phyloP scores from a whole-genome alignment of 306 rosid species.

The Fragaria iinumae region DNA sequence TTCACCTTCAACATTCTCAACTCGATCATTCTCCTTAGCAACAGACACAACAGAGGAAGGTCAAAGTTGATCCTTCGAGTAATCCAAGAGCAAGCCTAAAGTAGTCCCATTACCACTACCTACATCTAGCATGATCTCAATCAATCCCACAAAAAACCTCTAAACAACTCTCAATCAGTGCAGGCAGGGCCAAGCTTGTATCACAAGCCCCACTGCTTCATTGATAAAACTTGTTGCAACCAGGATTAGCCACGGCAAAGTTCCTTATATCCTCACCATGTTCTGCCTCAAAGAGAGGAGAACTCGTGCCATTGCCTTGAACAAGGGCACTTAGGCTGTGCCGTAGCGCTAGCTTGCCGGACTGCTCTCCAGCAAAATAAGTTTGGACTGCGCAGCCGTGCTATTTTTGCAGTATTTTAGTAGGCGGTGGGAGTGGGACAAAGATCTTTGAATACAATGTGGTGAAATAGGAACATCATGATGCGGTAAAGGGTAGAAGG shows the following conservation, averaged over 20 bases:
- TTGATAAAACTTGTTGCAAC: constrained; percentile 40
- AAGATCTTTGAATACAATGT: constrained; percentile 20
- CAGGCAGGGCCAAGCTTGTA: constrained; percentile 34
- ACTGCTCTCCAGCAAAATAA: constrained; percentile 21
- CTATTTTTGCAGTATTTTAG: constrained; percentile 11
- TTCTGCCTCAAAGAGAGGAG: constrained; percentile 30
- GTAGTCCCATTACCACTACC: constrained; percentile 72
- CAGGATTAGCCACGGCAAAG: constrained; percentile 29
- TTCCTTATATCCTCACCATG: constrained; percentile 57
- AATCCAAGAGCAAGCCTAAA: constrained; percentile 42
- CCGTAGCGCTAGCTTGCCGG: constrained; percentile 23
- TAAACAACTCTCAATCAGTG: constrained; percentile 31
- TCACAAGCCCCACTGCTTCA: constrained; percentile 61
- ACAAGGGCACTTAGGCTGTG: constrained; percentile 20
- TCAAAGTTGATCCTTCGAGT: constrained; percentile 56
- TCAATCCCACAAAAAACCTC: constrained; percentile 43
- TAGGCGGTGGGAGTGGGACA: constrained; percentile 22
- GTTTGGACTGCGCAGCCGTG: constrained; percentile 18
- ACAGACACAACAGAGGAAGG: constrained; percentile 49
- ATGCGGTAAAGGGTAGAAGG: too few relatives aligned
- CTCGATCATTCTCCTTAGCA: constrained; percentile 18
- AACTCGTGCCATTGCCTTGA: constrained; percentile 15
- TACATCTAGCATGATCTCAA: constrained; percentile 56
- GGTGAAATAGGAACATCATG: too few relatives aligned
- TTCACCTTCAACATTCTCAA: constrained; percentile 47